Conservation (phyloP, 805 yeast species). For the Candida boleticola region DNA sequence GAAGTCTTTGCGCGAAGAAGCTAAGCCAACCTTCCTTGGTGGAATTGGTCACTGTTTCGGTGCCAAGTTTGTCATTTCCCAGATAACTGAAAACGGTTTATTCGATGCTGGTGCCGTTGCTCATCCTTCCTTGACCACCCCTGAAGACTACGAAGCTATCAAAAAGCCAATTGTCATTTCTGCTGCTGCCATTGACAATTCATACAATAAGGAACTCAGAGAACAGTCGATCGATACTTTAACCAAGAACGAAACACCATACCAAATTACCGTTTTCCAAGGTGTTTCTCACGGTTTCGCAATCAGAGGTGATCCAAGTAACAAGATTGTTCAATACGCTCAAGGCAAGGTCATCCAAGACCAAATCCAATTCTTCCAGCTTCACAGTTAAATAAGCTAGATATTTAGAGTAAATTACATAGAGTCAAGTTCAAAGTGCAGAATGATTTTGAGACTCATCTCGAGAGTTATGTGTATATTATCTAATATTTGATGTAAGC, state of each 20-base stretch:
- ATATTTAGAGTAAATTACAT: too few relatives aligned
- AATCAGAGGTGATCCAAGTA: conserved; percentile 63
- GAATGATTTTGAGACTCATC: too few relatives aligned
- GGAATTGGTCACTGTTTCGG: conserved; percentile 26
- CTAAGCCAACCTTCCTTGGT: conserved; percentile 5
- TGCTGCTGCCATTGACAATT: conserved; percentile 65
- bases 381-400: background rate
- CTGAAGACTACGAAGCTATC: conserved; percentile 58
- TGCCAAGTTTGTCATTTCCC: conserved; percentile 24
- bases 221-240: conserved; percentile 53
- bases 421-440: too few relatives aligned
- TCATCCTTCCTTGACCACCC: conserved; percentile 71
- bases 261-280: conserved; percentile 55
- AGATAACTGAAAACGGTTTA: conserved; percentile 28
- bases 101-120: conserved; percentile 68
- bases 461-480: too few relatives aligned
- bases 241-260: conserved; percentile 49
- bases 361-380: conserved; percentile 24
- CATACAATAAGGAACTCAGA: conserved; percentile 62
- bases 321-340: conserved; percentile 56
- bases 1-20: background rate
- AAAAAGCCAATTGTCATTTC: conserved; percentile 61
- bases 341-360: conserved; percentile 57
- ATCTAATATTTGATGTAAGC: too few relatives aligned
- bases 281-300: conserved; percentile 75